Evolutionary conservation across 2,329 filamentous ascomycete species (phyloP).

Genomic region (Colletotrichum plurivorum): DNA sequence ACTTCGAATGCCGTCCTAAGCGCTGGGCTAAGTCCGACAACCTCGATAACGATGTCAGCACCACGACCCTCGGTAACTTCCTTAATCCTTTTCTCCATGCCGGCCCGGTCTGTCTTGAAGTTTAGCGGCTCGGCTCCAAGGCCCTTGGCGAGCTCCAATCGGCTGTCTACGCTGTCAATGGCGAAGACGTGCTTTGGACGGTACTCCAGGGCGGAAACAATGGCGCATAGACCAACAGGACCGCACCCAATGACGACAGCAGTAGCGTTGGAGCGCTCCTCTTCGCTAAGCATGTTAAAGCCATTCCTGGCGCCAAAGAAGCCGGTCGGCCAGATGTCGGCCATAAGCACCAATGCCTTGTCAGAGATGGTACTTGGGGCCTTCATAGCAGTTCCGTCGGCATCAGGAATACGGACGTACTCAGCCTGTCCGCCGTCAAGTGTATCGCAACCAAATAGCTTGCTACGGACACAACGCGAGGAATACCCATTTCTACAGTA

Average conservation of each 20-base stretch:
- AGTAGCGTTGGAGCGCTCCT: conserved; percentile 75
- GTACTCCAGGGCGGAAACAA: conserved; percentile 82
- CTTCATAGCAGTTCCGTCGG: conserved; percentile 84
- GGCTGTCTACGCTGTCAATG: conserved; percentile 81
- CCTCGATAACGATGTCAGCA: conserved; percentile 87
- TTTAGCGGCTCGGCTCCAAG: conserved; percentile 89
- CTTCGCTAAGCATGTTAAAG: conserved; percentile 72
- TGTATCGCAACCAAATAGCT: conserved; percentile 77
- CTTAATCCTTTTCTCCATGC: conserved; percentile 77
- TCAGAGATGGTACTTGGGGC: conserved; percentile 78
- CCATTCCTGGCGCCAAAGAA: conserved; percentile 88
- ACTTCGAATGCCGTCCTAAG: conserved; percentile 80
- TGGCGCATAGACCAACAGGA: conserved; percentile 86
- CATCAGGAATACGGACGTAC: conserved; percentile 84
- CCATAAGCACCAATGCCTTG: conserved; percentile 86
- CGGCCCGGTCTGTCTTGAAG: conserved; percentile 76
- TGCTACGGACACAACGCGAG: conserved; percentile 79
- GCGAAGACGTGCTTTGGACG: conserved; percentile 83
- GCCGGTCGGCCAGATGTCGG: conserved; percentile 91
- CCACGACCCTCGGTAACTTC: conserved; percentile 85
- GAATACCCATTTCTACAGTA: conserved; percentile 85
- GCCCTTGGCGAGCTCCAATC: conserved; percentile 79
- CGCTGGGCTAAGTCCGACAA: conserved; percentile 79
- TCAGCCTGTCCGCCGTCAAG: conserved; percentile 88
- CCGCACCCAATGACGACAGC: conserved; percentile 89